phyloP scores from a whole-genome alignment of 2,329 filamentous ascomycete genomes.

The Neopestalotiopsis sp. region DNA sequence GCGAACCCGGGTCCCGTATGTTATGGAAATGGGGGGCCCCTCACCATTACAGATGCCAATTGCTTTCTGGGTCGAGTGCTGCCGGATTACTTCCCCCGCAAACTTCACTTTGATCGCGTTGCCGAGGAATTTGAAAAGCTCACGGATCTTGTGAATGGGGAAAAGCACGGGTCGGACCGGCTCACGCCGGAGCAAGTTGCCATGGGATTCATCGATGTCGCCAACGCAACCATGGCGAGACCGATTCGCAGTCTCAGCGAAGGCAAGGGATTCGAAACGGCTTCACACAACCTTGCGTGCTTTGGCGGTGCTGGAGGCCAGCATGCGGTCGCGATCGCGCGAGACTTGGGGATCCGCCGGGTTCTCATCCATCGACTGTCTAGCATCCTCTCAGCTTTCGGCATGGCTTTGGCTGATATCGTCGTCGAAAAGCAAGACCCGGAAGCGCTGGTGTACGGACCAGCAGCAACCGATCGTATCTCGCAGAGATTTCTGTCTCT shows the following conservation, averaged over 20 bases:
- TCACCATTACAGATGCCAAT: conserved; percentile 76
- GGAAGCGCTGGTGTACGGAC: conserved; percentile 19
- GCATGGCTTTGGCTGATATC: conserved; percentile 23
- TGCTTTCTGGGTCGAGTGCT: conserved; percentile 64
- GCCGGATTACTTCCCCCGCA: conserved; percentile 70
- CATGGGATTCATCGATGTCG: conserved; percentile 75
- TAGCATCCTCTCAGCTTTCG: conserved; percentile 41
- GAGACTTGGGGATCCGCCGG: conserved; percentile 42
- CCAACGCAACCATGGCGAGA: conserved; percentile 76
- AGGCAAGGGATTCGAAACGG: conserved; percentile 52
- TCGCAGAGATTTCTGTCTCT: conserved; percentile 14
- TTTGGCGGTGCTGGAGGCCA: conserved; percentile 78
- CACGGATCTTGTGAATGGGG: conserved; percentile 45
- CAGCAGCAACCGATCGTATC: conserved; percentile 17
- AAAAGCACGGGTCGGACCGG: conserved; percentile 20
- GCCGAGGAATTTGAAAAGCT: conserved; percentile 44
- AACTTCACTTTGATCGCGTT: conserved; percentile 46
- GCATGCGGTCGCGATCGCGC: conserved; percentile 47
- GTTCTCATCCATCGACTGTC: conserved; percentile 44
- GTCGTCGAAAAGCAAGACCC: conserved; percentile 23
- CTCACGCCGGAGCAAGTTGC: conserved; percentile 49
- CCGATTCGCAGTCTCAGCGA: conserved; percentile 65
- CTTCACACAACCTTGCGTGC: conserved; percentile 35
- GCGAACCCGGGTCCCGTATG: conserved; percentile 75
- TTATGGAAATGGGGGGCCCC: conserved; percentile 73